Base-by-base conservation (phyloP, 345 rosid species). In the Linum lewisii region DNA sequence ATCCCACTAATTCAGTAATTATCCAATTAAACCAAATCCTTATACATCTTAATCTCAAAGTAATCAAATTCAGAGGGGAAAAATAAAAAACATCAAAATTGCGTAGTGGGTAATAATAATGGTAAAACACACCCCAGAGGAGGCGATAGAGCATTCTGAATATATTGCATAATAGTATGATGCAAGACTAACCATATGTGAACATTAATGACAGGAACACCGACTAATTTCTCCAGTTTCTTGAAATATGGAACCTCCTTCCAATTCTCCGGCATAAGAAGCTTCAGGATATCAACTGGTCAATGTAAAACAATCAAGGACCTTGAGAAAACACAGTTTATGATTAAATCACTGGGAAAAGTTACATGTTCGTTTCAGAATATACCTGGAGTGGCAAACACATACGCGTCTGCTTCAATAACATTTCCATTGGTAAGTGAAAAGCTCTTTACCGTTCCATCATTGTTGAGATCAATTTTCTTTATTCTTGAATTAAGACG, bases 191-290 rank as follows among this genome's bases (percentile, higher is more conserved):
- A 92, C 97, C 98, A 86, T 80, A 92, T 84, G 66, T 92, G 98
- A 68, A 92, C 78, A n/a, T 92, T 92, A 62, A 92, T 92, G 53
- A 88, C 97, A 7, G 98, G 97, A 53, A 92, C 97, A 63, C 98
- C 98, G 54, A 86, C 94, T 77, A 92, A 76, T 79, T 88, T 92
- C 66, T 88, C 96, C 81, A 92, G 69, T 73, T 62, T 88, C 73
- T 74, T 79, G 80, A 88, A 92, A 80, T 92, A 88, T 2, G 85
- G 78, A 54, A 86, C 78, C 62, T 83, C 91, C 69, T 82, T 82
- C 94, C 94, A 92, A 37, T 79, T 53, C 61, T 88, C 91, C 54
- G 97, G 95, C 67, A 92, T 66, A 67, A 84, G 84, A 50, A 86
- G 90, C 95, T 92, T 92, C 63, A 88, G 64, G 76, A 79, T 82